Evolutionary conservation across 371 early-diverging fungal species (phyloP).

Genomic region (Mucor velutinosus): DNA sequence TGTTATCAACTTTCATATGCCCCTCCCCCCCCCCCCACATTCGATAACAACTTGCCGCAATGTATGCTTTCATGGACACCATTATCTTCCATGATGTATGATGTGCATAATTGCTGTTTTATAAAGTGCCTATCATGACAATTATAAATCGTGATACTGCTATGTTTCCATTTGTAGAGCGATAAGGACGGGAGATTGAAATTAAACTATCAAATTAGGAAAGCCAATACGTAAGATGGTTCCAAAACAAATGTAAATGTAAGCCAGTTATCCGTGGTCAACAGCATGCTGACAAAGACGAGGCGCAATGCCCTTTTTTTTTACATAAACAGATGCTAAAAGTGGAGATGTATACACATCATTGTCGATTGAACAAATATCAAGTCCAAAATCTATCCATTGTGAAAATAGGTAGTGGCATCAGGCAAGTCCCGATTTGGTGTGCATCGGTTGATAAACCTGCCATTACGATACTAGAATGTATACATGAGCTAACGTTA

Average conservation of each 20-base stretch:
- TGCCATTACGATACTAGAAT: too few relatives aligned
- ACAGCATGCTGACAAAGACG: not conserved
- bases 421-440: too few relatives aligned
- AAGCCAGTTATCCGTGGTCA: not conserved
- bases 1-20: too few relatives aligned
- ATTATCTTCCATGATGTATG: not conserved
- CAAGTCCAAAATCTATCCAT: too few relatives aligned
- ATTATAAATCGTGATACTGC: not conserved
- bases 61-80: not conserved
- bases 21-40: too few relatives aligned
- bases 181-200: not conserved
- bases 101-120: not conserved
- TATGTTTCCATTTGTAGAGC: not conserved
- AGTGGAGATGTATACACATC: not conserved
- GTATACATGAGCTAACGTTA: too few relatives aligned
- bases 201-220: not conserved
- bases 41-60: not conserved
- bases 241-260: not conserved
- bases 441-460: too few relatives aligned
- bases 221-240: not conserved
- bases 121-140: not conserved
- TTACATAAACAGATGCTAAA: not conserved
- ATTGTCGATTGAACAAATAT: not conserved
- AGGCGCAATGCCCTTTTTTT: not conserved
- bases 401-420: too few relatives aligned